Evolutionary conservation across 371 early-diverging fungal species (phyloP).

Genomic region (Haplosporangium sp.): DNA sequence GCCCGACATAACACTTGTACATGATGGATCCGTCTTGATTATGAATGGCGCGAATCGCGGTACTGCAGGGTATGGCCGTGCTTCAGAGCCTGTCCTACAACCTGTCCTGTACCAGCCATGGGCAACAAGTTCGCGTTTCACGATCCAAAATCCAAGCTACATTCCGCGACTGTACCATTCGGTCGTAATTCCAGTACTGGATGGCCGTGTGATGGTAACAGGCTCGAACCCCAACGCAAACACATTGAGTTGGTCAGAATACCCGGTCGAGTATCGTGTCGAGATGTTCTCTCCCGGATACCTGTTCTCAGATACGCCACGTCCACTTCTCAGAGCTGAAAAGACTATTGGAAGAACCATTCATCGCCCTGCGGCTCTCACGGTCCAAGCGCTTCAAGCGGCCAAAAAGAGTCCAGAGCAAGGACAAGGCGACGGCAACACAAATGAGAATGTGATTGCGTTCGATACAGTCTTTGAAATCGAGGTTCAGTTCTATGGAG

Average conservation of each 20-base stretch:
- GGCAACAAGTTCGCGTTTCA: constrained; percentile 49
- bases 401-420: constrained; percentile 32
- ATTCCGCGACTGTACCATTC: constrained; percentile 64
- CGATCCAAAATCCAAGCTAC: constrained; percentile 44
- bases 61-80: constrained; percentile 58
- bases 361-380: constrained; percentile 19
- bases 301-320: constrained; percentile 42
- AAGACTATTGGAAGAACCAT: constrained; percentile 29
- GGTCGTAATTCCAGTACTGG: constrained; percentile 58
- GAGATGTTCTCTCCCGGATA: constrained; percentile 64
- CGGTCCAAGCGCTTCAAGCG: constrained; percentile 18
- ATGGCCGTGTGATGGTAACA: constrained; percentile 62
- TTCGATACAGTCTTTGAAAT: constrained; percentile 45
- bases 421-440: constrained; percentile 42
- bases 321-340: constrained; percentile 46
- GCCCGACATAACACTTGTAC: constrained; percentile 56
- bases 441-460: constrained; percentile 34
- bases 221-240: constrained; percentile 61
- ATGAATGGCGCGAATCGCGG: constrained; percentile 62
- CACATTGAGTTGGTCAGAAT: constrained; percentile 26
- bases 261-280: constrained; percentile 59
- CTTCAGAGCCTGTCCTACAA: constrained; percentile 46
- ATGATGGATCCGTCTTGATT: constrained; percentile 62
- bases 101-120: constrained; percentile 60
- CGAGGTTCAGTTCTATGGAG: constrained; percentile 38